Conservation (phyloP, 805 yeast genomes). For the Metschnikowia baotianmanensis region DNA sequence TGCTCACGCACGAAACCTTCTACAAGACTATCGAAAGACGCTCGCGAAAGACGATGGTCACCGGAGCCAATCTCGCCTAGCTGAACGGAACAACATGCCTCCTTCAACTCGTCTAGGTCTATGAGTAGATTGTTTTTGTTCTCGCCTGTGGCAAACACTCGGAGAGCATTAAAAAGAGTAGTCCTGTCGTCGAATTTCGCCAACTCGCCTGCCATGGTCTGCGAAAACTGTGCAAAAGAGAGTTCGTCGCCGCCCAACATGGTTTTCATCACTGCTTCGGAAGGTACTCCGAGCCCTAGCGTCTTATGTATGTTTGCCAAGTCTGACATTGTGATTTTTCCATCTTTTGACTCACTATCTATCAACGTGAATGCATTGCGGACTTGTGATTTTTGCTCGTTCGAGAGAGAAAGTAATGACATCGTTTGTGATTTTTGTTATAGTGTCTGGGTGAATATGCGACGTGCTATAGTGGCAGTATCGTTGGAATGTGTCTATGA, state of each 20-base stretch:
- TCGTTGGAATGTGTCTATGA: too few species aligned
- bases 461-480: too few species aligned
- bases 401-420: constrained; percentile 46
- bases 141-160: constrained; percentile 44
- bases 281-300: constrained; percentile 47
- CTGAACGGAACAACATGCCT: constrained; percentile 46
- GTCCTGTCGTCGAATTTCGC: constrained; percentile 50
- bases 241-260: constrained; percentile 51
- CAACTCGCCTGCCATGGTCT: constrained; percentile 57
- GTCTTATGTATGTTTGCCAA: constrained; percentile 51
- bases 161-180: constrained; percentile 55
- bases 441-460: too few species aligned
- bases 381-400: constrained; percentile 61
- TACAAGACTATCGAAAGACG: constrained; percentile 51
- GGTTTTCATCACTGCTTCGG: constrained; percentile 39
- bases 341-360: constrained; percentile 77
- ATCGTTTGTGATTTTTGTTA: too few species aligned
- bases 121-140: constrained; percentile 39
- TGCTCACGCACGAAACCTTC: constrained; percentile 55
- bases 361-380: constrained; percentile 76
- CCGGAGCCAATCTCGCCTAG: constrained; percentile 47
- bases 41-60: constrained; percentile 38
- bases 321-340: constrained; percentile 55
- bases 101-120: constrained; percentile 47
- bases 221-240: constrained; percentile 64